Evolutionary conservation across 2,329 filamentous ascomycete genomes (phyloP), one percentile per base, ranked within the genome.

Genomic region (Xylariales sp.): DNA sequence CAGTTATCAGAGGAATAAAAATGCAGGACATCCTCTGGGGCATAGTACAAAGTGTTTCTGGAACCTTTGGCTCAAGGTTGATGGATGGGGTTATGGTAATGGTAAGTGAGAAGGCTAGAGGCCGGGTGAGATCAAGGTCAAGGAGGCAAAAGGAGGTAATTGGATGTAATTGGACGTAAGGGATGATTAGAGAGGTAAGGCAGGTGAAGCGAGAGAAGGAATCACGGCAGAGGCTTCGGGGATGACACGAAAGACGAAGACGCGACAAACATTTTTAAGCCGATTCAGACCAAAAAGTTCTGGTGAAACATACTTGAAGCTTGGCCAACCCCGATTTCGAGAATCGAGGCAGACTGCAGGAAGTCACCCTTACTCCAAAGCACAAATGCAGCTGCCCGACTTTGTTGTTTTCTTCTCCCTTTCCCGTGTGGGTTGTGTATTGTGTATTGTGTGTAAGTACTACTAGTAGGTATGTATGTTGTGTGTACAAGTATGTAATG

Each of bases 231-330:
- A 58, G 62, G 66, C 60, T 58, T 58, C 23, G 50, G 52, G 18
- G 56, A 64, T 56, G 36, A 56, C 59, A 65, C 63, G 54, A 67
- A 63, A 41, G 65, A 65, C 63, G 54, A 67, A 63, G 48, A 67
- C 56, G 58, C 39, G 41, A 64, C 56, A 58, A 66, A 69, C 50
- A 30, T 48, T 23, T 23, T 23, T 10, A 7, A 39, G 12, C 8
- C 36, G 36, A 9, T 58, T 64, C 68, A 65, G 64, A 65, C 62
- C 53, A 66, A 72, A 72, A 58, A 56, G 16, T 58, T 60, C 62
- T 69, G 54, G 74, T 77, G 75, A 77, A 75, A 77, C 75, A 71
- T 16, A 75, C 61, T 64, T 67, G 72, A 75, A 71, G 72, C 72
- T 66, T 53, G 64, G 32, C 70, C 65, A 71, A 69, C 60, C 64